Conservation (phyloP, 495 filamentous ascomycete species). For the Hypoxylon lenormandii region DNA sequence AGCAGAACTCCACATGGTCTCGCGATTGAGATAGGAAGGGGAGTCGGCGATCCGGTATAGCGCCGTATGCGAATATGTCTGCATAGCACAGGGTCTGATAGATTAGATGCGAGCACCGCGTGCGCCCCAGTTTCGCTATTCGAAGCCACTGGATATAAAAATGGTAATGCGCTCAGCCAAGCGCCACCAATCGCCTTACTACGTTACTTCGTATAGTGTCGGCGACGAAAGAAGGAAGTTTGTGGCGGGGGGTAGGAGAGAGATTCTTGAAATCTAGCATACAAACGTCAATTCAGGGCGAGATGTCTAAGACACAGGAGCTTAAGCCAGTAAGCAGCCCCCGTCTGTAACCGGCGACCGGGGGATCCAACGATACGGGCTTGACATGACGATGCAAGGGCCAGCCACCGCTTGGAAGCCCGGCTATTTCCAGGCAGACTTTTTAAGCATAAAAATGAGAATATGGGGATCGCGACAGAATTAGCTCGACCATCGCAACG, state of each 20-base stretch:
- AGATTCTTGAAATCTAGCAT: too few relatives aligned
- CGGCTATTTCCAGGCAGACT: conserved; percentile 16
- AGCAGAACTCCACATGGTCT: neutral
- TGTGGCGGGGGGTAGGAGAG: too few relatives aligned
- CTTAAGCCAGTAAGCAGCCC: neutral
- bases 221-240: too few relatives aligned
- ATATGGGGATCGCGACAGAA: too few relatives aligned
- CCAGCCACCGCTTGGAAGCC: conserved; percentile 29
- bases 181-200: too few relatives aligned
- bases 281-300: too few relatives aligned
- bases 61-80: neutral
- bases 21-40: neutral
- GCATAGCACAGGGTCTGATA: neutral
- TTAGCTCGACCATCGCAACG: neutral
- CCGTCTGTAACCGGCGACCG: conserved; percentile 25
- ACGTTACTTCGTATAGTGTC: too few relatives aligned
- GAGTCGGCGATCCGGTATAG: neutral
- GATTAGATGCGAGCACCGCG: neutral
- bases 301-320: too few relatives aligned
- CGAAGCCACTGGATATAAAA: neutral
- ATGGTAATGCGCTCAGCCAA: too few relatives aligned
- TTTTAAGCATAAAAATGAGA: conserved; percentile 29
- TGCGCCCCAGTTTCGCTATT: neutral
- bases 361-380: conserved; percentile 38
- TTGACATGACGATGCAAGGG: conserved; percentile 31